These are phyloP conservation scores for Mycena crocata DNA, from an alignment of 768 basidiomycete genomes.

Conservation along the genomic window DNA sequence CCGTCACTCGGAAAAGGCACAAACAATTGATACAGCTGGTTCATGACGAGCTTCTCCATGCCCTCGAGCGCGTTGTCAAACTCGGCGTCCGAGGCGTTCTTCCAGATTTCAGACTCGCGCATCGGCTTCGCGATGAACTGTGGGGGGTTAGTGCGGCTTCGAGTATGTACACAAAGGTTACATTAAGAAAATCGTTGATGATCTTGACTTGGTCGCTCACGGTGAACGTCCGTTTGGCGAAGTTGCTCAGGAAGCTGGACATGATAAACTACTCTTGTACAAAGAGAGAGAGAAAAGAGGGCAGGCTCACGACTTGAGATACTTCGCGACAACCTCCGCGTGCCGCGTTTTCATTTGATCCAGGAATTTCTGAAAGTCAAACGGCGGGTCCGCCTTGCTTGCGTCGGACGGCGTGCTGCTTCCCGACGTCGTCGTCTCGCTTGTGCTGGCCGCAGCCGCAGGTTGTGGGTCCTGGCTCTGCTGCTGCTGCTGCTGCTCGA, in stretches of 20 bases:
- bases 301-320: conserved; percentile 89
- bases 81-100: conserved; percentile 78
- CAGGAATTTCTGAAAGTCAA: conserved; percentile 95
- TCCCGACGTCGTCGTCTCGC: conserved; percentile 27
- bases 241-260: conserved; percentile 91
- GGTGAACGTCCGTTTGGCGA: conserved; percentile 90
- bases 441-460: too few relatives aligned
- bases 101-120: conserved; percentile 88
- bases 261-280: not conserved
- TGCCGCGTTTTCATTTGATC: conserved; percentile 92
- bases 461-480: conserved; percentile 23
- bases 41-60: conserved; percentile 99
- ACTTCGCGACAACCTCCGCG: conserved; percentile 95
- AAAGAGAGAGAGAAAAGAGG: conserved; percentile 8
- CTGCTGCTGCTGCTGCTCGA: conserved; percentile 55
- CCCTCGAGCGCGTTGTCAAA: conserved; percentile 98
- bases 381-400: conserved; percentile 59
- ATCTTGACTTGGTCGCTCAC: conserved; percentile 95
- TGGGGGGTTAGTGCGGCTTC: conserved; percentile 21
- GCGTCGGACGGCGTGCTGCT: conserved; percentile 37
- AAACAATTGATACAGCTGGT: conserved; percentile 93
- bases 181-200: conserved; percentile 92
- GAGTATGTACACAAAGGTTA: conserved; percentile 49
- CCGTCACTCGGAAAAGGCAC: conserved; percentile 42
- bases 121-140: conserved; percentile 94